A percentile compares a stretch with the other conserved stretches of the same genome.
phyloP scores from a whole-genome alignment of 352 stramenopile genomes.

The Phytophthora pinifolia region DNA sequence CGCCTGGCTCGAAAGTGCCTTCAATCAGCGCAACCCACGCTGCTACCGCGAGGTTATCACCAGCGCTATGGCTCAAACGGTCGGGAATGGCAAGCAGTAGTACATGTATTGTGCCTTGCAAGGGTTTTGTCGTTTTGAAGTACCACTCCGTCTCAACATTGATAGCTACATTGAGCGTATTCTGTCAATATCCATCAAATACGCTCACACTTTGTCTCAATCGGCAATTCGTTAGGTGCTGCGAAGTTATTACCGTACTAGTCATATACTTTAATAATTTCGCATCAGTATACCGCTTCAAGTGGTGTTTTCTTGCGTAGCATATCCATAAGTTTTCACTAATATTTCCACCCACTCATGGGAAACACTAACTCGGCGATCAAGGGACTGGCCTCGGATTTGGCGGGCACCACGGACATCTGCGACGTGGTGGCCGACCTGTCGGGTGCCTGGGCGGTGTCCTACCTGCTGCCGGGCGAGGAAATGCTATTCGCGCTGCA shows the following conservation, averaged over 20 bases:
- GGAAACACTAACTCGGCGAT: slow-evolving; percentile 33
- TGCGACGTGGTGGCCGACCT: slow-evolving; percentile 37
- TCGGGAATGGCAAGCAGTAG: slow-evolving; percentile 18
- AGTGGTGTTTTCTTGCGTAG: too few species aligned
- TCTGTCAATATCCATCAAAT: too few species aligned
- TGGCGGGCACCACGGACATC: slow-evolving; percentile 50
- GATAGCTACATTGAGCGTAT: too few species aligned
- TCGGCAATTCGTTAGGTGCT: too few species aligned
- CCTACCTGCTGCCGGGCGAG: slow-evolving; percentile 45
- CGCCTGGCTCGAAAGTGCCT: slow-evolving; percentile 37
- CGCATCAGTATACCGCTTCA: too few species aligned
- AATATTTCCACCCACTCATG: slow-evolving; percentile 19
- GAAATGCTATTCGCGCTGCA: slow-evolving; percentile 47
- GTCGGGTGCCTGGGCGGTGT: slow-evolving; percentile 19
- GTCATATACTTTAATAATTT: too few species aligned
- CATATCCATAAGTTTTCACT: too few species aligned
- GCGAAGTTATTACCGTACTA: too few species aligned
- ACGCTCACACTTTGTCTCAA: too few species aligned
- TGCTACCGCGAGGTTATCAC: slow-evolving; percentile 38
- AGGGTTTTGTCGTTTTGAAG: too few species aligned
- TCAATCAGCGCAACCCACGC: slow-evolving; percentile 30
- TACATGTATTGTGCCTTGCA: too few species aligned
- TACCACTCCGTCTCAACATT: too few species aligned
- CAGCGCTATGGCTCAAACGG: slow-evolving; percentile 19
- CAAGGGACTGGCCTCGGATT: slow-evolving; percentile 45